Base-by-base conservation (phyloP, 106 monocot species). In the Phalaenopsis equestris region DNA sequence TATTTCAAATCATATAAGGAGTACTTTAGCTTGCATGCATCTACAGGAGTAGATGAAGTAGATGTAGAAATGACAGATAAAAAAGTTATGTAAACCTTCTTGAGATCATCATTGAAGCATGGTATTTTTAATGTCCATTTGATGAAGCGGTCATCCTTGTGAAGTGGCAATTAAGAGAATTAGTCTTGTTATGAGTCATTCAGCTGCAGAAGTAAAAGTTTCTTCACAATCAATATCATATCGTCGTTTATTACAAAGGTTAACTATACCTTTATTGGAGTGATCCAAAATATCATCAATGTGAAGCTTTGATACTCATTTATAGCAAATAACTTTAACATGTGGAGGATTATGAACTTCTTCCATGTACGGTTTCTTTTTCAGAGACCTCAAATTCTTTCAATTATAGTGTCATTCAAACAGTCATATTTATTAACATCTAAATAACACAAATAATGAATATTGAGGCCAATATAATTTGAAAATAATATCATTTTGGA, bases 361-460 rank as follows among this genome's bases (percentile, higher is more conserved):
- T 77, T 21, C 30, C 77, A 77, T 16, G 46, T 75, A 42, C 55
- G 58, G 72, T 86, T 86, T 74, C 30, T 30, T 73, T 12, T 52
- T 52, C 8, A 12, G 12, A 12, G 1, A 12, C 30, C 0, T 52
- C 14, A 12, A 52, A 52, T 73, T 49, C 84, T 81, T 61, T 84
- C 81, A 37, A 67, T 58, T 73, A 83, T 84, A 47, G 84, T 76
- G 23, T 81, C 65, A 10, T 58, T 36, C 80, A 46, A 80, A 77
- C 77, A 55, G 5, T 49, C 77, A 55, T 77, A 11, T 55, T 77
- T 37, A 15, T 9, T 55, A 12, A 23, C 77, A n/a, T 77, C 23
- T 52, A 6, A n/a, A 37, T 77, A 77, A 49, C 6, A 55, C 2
- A 19, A 24, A 49, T 24, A 77, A 49, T n/a, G 37, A 30, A 11